phyloP scores from a whole-genome alignment of 805 yeast genomes.

The Candida suzukii region DNA sequence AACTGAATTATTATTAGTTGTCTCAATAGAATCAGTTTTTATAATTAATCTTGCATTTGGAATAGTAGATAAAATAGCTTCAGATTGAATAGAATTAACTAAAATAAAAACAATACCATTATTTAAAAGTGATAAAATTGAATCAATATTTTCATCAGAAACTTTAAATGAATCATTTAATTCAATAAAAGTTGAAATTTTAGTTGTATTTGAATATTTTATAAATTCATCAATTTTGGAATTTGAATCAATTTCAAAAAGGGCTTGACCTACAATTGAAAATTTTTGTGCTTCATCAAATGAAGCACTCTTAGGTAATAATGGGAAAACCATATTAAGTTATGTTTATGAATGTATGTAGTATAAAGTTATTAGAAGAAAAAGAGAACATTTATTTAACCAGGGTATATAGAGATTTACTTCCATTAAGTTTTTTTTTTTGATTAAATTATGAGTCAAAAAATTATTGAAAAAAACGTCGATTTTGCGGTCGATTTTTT shows the following conservation, averaged over 20 bases:
- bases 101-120: conserved; percentile 23
- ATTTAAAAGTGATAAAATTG: conserved; percentile 18
- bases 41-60: conserved; percentile 27
- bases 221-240: conserved; percentile 10
- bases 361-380: not conserved
- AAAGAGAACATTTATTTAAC: no score
- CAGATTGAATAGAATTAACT: conserved; percentile 13
- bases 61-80: conserved; percentile 16
- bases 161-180: conserved; percentile 9
- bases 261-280: conserved; percentile 22
- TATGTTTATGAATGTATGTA: not conserved
- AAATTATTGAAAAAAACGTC: no score
- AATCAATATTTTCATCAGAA: conserved; percentile 13
- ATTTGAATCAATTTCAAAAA: conserved; percentile 13
- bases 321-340: conserved; percentile 24
- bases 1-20: no score
- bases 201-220: conserved; percentile 7
- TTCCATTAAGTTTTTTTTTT: no score
- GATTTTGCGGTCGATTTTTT: not conserved
- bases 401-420: no score
- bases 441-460: not conserved
- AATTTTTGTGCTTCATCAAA: conserved; percentile 6
- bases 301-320: conserved; percentile 20
- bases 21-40: conserved; percentile 12
- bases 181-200: conserved; percentile 10